Evolutionary conservation across 768 basidiomycete genomes (phyloP), one percentile per base, ranked within the genome.

Genomic region (Boletus fagicola): DNA sequence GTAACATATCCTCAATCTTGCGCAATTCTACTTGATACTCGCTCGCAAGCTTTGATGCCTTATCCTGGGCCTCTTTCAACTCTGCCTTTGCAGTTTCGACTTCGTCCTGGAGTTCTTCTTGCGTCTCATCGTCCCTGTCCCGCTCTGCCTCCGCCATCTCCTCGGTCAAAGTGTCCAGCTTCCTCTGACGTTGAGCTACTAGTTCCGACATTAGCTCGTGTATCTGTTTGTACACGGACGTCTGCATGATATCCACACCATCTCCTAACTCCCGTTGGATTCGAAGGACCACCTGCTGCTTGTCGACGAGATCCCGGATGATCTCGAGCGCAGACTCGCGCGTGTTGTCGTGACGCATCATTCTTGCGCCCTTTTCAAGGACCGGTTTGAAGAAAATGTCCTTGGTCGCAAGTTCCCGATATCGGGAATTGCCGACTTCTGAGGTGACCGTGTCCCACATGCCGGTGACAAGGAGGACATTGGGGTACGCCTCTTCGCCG

Each of bases 211-310:
- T 70, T n/a, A 82, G 78, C 28, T 75, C 73, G 49, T 75, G 74
- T 4, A 86, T 72, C 57, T 83, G 83, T 44, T 63, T 74, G n/a
- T 79, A 83, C 1, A 83, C 83, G 4, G 73, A 71, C 0, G 85
- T 84, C 56, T 85, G 72, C 28, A 76, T 71, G 40, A 85, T 76
- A 44, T 78, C 73, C 52, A 75, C 72, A 5, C 75, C 71, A 24
- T 76, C 70, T 38, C 77, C 77, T 3, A 85, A 70, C 62, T 86
- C 84, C n/a, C 65, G 65, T 60, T 85, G 84, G 49, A 86, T 83
- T 22, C 75, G 77, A 13, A 86, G 71, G 0, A 75, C 67, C 0
- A 74, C 56, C 0, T 79, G 77, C 1, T 61, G 51, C 36, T 74
- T 77, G 38, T 68, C 61, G 4, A 81, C 45, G 40, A 86, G 65